Evolutionary conservation across 177 flowering plant genomes (phyloP).

Genomic region (Vitis hybrid): DNA sequence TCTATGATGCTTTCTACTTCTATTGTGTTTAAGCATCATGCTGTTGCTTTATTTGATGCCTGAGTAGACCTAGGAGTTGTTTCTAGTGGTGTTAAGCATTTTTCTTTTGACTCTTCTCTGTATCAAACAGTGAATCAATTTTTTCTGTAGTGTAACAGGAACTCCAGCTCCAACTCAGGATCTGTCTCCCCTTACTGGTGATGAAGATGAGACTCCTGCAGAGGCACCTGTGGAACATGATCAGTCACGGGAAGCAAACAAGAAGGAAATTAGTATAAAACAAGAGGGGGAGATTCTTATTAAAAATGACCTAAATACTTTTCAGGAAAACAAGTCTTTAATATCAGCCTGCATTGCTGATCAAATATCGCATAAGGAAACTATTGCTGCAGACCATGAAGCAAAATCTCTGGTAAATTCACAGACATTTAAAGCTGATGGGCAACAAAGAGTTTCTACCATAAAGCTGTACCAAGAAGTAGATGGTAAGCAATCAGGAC

Average conservation of each 20-base stretch:
- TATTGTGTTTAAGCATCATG: not conserved
- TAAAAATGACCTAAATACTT: constrained; percentile 13
- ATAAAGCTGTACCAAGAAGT: constrained; percentile 12
- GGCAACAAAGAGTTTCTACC: constrained; percentile 11
- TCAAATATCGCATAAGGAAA: constrained; percentile 7
- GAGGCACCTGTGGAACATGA: constrained; percentile 14
- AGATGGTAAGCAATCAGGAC: constrained; percentile 7
- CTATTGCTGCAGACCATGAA: constrained; percentile 1
- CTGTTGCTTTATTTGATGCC: not conserved
- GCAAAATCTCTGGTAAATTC: constrained; percentile 14
- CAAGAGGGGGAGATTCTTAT: constrained; percentile 10
- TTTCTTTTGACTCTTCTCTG: not conserved
- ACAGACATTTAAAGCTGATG: constrained; percentile 18
- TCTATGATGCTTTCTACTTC: not conserved
- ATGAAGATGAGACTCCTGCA: constrained; percentile 27
- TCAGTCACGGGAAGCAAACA: constrained; percentile 17
- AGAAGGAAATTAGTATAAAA: constrained; percentile 16
- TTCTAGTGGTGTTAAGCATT: not conserved
- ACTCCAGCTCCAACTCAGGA: constrained; percentile 24
- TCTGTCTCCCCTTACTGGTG: constrained; percentile 29
- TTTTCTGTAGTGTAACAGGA: constrained; percentile 48
- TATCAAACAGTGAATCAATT: constrained; percentile 9
- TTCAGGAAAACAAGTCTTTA: constrained; percentile 17
- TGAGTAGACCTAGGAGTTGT: not conserved
- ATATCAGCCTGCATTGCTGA: not conserved